A percentile compares a stretch with the other conserved stretches of the same genome.
Conservation (phyloP, 202 grass and related monocot genomes). For the Schoenoplectus triqueter region DNA sequence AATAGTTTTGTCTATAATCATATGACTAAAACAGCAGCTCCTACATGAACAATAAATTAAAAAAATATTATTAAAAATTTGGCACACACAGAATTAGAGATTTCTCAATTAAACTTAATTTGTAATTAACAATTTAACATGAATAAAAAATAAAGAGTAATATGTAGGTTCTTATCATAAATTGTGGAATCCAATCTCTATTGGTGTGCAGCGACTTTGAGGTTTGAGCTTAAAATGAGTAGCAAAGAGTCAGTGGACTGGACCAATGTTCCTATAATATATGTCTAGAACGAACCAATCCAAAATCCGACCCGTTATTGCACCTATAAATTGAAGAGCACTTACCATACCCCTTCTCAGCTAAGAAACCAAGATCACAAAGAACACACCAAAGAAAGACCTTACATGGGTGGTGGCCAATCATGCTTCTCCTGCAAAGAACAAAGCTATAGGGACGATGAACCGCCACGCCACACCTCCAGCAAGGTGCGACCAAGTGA, state of each 20-base stretch:
- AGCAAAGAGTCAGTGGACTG: background rate
- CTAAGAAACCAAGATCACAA: constrained; percentile 33
- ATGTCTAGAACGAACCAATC: background rate
- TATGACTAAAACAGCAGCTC: too few species aligned
- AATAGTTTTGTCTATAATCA: too few species aligned
- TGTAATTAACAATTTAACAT: background rate
- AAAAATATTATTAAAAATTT: background rate
- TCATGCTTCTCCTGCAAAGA: constrained; percentile 58
- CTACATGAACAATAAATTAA: background rate
- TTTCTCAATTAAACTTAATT: background rate
- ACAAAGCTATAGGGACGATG: constrained; percentile 46
- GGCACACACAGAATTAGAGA: background rate
- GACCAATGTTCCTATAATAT: constrained; percentile 27
- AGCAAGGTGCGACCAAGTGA: constrained; percentile 76
- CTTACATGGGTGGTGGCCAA: constrained; percentile 59
- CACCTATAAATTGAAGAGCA: constrained; percentile 32
- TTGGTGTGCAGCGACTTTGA: background rate
- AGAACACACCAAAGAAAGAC: background rate
- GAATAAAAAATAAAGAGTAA: background rate
- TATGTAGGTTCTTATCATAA: background rate
- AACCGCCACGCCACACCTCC: constrained; percentile 42
- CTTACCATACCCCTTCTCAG: background rate
- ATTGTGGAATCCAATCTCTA: background rate
- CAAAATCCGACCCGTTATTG: too few species aligned
- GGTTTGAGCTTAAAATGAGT: background rate